A percentile compares a stretch with the other conserved stretches of the same genome.
phyloP scores from a whole-genome alignment of 2,329 filamentous ascomycete species.

The Chrysoporthe austroafricana region DNA sequence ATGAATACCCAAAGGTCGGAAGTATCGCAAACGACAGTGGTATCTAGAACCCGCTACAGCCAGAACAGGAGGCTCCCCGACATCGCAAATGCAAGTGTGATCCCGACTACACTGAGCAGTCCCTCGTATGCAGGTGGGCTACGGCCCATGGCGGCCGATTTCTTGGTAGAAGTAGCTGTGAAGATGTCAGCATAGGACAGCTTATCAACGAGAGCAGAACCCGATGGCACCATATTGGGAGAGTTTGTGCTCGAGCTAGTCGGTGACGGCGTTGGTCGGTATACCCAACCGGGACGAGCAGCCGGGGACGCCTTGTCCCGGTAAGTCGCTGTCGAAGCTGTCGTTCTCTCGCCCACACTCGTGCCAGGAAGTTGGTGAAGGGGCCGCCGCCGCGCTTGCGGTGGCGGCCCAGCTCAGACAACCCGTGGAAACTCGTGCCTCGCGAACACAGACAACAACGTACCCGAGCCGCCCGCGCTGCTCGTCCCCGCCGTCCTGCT shows the following conservation, averaged over 20 bases:
- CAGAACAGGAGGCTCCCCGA: conserved; percentile 22
- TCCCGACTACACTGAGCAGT: conserved; percentile 8
- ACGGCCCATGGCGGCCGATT: conserved; percentile 13
- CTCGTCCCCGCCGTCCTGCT: conserved; percentile 12
- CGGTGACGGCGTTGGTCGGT: too few species aligned
- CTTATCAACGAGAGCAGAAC: too few species aligned
- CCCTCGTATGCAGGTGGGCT: conserved; percentile 7
- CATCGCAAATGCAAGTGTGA: conserved; percentile 19
- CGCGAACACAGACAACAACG: neutral
- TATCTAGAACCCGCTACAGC: conserved; percentile 5
- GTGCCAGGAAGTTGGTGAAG: too few species aligned
- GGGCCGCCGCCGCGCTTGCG: too few species aligned
- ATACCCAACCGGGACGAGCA: too few species aligned
- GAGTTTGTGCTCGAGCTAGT: too few species aligned
- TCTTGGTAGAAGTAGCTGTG: conserved; percentile 22
- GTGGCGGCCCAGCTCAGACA: neutral
- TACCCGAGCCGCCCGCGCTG: conserved; percentile 11
- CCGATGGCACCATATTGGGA: too few species aligned
- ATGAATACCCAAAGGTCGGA: neutral
- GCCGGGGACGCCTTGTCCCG: too few species aligned
- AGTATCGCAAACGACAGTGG: too few species aligned
- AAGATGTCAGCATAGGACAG: conserved; percentile 10
- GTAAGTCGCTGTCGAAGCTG: too few species aligned
- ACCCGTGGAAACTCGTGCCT: neutral
- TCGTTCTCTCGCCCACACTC: too few species aligned